Conservation (phyloP, 306 rosid genomes). For the Dicorynia guianensis region DNA sequence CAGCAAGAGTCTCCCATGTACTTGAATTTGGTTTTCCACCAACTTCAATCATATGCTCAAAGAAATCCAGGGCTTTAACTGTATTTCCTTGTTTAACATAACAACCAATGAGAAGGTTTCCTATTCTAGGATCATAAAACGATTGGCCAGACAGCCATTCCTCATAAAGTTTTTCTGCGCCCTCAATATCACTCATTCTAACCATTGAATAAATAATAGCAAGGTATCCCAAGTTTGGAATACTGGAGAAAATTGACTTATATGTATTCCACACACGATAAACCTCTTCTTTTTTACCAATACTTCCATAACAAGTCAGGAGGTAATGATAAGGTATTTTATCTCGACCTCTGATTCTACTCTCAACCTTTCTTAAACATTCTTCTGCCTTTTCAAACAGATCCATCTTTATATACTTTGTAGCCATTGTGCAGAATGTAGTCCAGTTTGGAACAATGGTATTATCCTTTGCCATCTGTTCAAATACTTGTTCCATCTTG, state of each 20-base stretch:
- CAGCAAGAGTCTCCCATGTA: constrained; percentile 85
- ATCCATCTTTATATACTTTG: constrained; percentile 88
- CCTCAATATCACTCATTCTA: constrained; percentile 76
- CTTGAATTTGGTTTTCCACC: constrained; percentile 82
- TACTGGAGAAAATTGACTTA: constrained; percentile 65
- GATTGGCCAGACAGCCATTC: constrained; percentile 78
- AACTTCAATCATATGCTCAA: constrained; percentile 59
- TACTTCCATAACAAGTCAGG: constrained; percentile 76
- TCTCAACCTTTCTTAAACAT: constrained; percentile 72
- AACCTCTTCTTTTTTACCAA: constrained; percentile 80
- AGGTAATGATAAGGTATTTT: constrained; percentile 89
- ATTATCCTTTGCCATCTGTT: constrained; percentile 73
- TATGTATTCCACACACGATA: constrained; percentile 90
- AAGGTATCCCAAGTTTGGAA: constrained; percentile 94
- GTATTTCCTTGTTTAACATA: constrained; percentile 57
- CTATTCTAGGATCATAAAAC: constrained; percentile 81
- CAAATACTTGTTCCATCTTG: constrained; percentile 83
- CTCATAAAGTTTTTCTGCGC: constrained; percentile 72
- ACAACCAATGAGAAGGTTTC: constrained; percentile 72
- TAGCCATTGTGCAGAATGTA: constrained; percentile 91
- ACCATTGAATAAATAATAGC: constrained; percentile 76
- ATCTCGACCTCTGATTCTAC: constrained; percentile 83
- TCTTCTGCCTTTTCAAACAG: too few relatives aligned
- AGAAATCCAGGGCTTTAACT: constrained; percentile 65
- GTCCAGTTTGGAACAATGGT: constrained; percentile 83